Evolutionary conservation across 1,284 basidiomycete genomes (phyloP), one percentile per base, ranked within the genome.

Genomic region (Phenoliferia sp.): DNA sequence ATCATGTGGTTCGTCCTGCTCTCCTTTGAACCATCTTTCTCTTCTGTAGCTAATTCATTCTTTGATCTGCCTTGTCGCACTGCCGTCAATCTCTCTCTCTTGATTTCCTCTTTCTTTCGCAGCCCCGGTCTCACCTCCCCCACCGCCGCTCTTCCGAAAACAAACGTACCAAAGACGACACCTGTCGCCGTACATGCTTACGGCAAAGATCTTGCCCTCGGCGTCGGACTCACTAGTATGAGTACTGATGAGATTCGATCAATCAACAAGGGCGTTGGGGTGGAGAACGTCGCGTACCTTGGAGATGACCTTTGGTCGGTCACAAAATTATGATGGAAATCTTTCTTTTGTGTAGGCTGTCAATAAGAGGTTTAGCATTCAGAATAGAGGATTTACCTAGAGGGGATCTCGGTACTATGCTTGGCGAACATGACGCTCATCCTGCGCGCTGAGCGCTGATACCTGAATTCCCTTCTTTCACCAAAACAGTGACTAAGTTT

Each of bases 181-280:
- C 83, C 90, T 17, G 93, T 99, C 19, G 92, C 90, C 1, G 89
- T 99, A 66, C 84, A 88, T 74, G 92, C 94, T 22, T 94, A 99
- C 80, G 95, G 94, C n/a, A 99, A 99, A 80, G 90, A 94, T 72
- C 87, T 93, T 74, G 88, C 94, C 0, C 87, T 92, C 35, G 95
- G 88, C 0, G 85, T 99, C 65, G 96, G 96, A 3, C 81, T 93
- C 67, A 87, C 89, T 71, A 90, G 90, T 78, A 81, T 94, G 72
- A 82, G 85, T 60, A 91, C 92, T 34, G 92, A 94, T 76, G 94
- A 98, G 62, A 95, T 99, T 79, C 86, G 87, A 79, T 85, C 84
- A 78, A 82, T 92, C 33, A 96, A 94, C 77, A 98, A 97, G 80
- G 92, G 88, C 50, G 85, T 94, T 50, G 95, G 88, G 0, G 91